Percentiles rank a stretch among this genome's conserved stretches.
phyloP scores from a whole-genome alignment of 768 basidiomycete species.

The Agrocybe chaxingu region DNA sequence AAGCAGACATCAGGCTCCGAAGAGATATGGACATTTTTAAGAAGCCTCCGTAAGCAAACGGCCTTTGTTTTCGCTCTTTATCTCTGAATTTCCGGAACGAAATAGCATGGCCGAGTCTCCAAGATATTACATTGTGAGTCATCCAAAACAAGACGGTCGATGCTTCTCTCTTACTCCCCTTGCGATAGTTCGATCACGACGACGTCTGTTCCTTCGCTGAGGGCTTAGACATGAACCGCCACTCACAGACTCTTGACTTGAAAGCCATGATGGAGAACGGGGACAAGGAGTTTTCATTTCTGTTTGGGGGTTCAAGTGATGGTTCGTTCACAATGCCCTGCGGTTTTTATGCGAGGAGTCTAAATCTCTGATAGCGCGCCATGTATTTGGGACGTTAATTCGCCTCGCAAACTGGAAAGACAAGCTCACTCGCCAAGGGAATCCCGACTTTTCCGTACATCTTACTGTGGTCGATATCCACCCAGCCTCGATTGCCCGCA shows the following conservation, averaged over 20 bases:
- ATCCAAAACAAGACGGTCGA: neutral
- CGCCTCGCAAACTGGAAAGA: neutral
- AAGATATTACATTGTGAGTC: conserved; percentile 3
- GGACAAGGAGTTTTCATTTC: neutral
- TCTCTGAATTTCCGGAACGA: too few relatives aligned
- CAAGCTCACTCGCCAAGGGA: neutral
- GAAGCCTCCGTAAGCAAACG: too few relatives aligned
- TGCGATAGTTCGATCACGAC: conserved; percentile 3
- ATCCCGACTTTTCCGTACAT: neutral
- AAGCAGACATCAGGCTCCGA: neutral
- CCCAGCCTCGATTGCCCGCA: neutral
- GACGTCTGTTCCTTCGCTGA: neutral
- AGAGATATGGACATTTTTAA: neutral
- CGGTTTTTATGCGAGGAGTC: neutral
- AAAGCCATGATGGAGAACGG: neutral
- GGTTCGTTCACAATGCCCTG: neutral
- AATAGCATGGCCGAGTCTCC: neutral
- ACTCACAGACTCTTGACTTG: neutral
- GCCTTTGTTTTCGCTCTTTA: too few relatives aligned
- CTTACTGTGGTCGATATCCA: conserved; percentile 3
- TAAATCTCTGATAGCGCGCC: neutral
- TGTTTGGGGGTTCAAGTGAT: conserved; percentile 11
- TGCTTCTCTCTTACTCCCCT: neutral
- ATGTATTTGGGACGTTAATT: conserved; percentile 4
- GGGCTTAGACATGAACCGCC: neutral